Conservation (phyloP, 345 rosid species). For the Garcia nutans region DNA sequence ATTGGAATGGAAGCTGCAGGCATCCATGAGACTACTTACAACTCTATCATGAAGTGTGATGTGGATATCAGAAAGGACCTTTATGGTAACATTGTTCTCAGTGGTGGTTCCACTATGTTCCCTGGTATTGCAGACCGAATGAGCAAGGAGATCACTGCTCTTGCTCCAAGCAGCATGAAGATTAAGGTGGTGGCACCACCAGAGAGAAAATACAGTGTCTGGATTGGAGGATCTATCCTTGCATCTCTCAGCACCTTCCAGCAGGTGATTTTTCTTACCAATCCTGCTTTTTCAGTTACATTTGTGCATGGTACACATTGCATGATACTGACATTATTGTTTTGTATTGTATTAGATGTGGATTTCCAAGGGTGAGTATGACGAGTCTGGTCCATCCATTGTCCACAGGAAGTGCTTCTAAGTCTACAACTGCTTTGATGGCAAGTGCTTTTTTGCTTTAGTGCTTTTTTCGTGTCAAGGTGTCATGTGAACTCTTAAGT, state of each 20-base stretch:
- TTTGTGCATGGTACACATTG: not conserved
- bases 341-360: conserved; percentile 45
- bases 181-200: conserved; percentile 14
- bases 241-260: conserved; percentile 74
- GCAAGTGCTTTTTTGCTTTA: conserved; percentile 44
- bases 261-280: conserved; percentile 36
- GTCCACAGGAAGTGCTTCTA: conserved; percentile 75
- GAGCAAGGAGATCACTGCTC: conserved; percentile 39
- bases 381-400: conserved; percentile 63
- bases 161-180: conserved; percentile 41
- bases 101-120: conserved; percentile 16
- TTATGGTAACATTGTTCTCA: conserved; percentile 13
- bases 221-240: conserved; percentile 39
- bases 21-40: conserved; percentile 8
- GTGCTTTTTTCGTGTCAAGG: conserved; percentile 38
- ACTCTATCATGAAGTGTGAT: conserved; percentile 15
- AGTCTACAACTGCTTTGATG: conserved; percentile 28
- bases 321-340: conserved; percentile 4
- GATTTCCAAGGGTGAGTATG: conserved; percentile 66
- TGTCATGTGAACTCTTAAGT: conserved; percentile 35
- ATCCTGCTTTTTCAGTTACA: not conserved
- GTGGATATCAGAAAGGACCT: conserved; percentile 13
- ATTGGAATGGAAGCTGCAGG: conserved; percentile 15
- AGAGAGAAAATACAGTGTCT: conserved; percentile 11
- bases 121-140: conserved; percentile 11